These are phyloP conservation scores for Cercospora sesami DNA, from an alignment of 2,329 filamentous ascomycete species.

Conservation along the genomic window DNA sequence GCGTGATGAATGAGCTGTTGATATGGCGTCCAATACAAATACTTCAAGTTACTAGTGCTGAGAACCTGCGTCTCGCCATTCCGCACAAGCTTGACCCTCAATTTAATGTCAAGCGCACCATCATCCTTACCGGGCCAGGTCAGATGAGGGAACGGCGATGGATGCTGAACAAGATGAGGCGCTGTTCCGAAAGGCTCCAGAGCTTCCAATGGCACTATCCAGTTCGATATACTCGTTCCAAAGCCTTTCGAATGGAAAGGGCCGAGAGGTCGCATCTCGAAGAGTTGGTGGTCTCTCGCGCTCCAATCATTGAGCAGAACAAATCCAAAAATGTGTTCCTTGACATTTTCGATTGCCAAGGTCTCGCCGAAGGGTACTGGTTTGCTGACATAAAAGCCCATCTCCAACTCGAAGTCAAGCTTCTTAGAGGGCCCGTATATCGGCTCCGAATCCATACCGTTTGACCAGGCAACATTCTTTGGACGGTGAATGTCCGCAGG, in stretches of 20 bases:
- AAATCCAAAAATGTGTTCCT: slow-evolving; percentile 63
- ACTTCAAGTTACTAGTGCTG: slow-evolving; percentile 38
- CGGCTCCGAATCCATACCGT: slow-evolving; percentile 30
- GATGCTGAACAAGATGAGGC: slow-evolving; percentile 33
- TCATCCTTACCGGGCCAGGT: slow-evolving; percentile 29
- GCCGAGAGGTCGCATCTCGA: slow-evolving; percentile 63
- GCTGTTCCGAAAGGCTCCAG: slow-evolving; percentile 44
- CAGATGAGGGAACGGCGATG: slow-evolving; percentile 34
- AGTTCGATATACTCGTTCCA: slow-evolving; percentile 60
- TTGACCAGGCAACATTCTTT: slow-evolving; percentile 44
- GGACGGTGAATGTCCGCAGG: slow-evolving; percentile 46
- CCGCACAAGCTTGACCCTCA: slow-evolving; percentile 35
- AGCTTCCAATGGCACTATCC: slow-evolving; percentile 62
- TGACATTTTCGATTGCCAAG: slow-evolving; percentile 45
- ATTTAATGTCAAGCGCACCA: slow-evolving; percentile 37
- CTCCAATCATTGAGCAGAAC: slow-evolving; percentile 65
- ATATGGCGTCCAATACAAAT: slow-evolving; percentile 50
- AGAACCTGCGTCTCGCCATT: slow-evolving; percentile 28
- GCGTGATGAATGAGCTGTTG: slow-evolving; percentile 49
- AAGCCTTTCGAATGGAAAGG: slow-evolving; percentile 64
- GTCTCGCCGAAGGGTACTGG: slow-evolving; percentile 43
- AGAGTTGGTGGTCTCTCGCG: slow-evolving; percentile 57
- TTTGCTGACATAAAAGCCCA: slow-evolving; percentile 49
- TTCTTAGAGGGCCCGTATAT: slow-evolving; percentile 46
- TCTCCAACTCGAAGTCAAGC: slow-evolving; percentile 53